Conservation (phyloP, 306 rosid genomes). For the Malus sylvestris region DNA sequence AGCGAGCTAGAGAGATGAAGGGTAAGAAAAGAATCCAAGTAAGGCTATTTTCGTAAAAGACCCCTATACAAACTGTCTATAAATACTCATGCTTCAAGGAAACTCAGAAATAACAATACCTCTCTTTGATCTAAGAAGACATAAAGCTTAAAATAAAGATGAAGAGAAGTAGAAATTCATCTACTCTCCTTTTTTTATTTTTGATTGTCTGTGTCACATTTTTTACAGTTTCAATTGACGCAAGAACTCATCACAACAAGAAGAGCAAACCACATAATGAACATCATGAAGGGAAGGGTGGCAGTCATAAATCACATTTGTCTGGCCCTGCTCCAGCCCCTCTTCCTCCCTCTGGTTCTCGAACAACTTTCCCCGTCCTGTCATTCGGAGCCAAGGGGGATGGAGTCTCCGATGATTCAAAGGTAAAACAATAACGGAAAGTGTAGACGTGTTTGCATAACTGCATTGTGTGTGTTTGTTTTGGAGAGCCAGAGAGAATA, state of each 20-base stretch:
- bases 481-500: neutral
- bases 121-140: neutral
- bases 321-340: constrained; percentile 42
- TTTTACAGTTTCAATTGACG: constrained; percentile 45
- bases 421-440: constrained; percentile 31
- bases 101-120: neutral
- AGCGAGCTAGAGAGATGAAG: constrained; percentile 1
- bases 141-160: constrained; percentile 12
- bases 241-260: constrained; percentile 49
- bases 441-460: neutral
- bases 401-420: constrained; percentile 72
- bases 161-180: constrained; percentile 33
- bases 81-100: constrained; percentile 26
- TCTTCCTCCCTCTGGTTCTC: constrained; percentile 27
- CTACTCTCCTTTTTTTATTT: constrained; percentile 28
- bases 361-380: constrained; percentile 39
- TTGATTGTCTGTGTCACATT: constrained; percentile 30
- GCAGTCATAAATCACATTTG: constrained; percentile 24
- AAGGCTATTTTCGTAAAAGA: constrained; percentile 23
- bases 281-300: constrained; percentile 33
- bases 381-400: constrained; percentile 79
- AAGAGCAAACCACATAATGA: constrained; percentile 37
- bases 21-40: constrained; percentile 4
- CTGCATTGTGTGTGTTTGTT: neutral
- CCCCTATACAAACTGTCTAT: constrained; percentile 31